Evolutionary conservation across 768 basidiomycete genomes (phyloP).

Genomic region (Strobilomyces echinocephalus): DNA sequence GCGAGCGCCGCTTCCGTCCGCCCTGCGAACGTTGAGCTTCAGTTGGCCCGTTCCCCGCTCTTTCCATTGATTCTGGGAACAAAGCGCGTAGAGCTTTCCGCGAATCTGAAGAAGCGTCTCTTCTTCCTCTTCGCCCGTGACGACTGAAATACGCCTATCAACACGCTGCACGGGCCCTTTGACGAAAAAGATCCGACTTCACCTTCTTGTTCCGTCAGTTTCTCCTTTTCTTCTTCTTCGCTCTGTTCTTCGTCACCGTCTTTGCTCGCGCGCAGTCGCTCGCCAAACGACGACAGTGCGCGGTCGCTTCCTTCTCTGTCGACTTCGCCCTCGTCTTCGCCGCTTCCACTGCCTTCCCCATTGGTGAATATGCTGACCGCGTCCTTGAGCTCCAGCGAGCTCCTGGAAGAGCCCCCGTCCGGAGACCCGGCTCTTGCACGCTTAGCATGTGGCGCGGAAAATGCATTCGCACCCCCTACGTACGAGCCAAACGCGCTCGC

Average conservation of each 20-base stretch:
- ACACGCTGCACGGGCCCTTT: background rate
- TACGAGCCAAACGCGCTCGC: slow-evolving; percentile 60
- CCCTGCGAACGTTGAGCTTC: slow-evolving; percentile 60
- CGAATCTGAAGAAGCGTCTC: slow-evolving; percentile 71
- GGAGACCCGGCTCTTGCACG: slow-evolving; percentile 52
- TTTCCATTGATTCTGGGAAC: slow-evolving; percentile 61
- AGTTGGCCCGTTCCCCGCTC: slow-evolving; percentile 71
- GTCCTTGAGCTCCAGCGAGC: slow-evolving; percentile 41
- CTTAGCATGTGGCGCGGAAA: slow-evolving; percentile 42
- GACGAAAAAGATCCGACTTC: slow-evolving; percentile 16
- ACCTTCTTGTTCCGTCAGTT: slow-evolving; percentile 68
- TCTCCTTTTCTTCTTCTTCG: slow-evolving; percentile 41
- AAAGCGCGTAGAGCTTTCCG: slow-evolving; percentile 66
- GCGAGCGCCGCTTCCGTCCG: slow-evolving; percentile 65
- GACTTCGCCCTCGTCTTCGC: slow-evolving; percentile 43
- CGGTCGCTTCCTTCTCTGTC: slow-evolving; percentile 30
- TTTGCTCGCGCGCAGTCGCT: slow-evolving; percentile 57
- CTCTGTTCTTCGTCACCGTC: slow-evolving; percentile 52
- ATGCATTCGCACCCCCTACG: slow-evolving; percentile 44
- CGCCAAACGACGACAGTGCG: slow-evolving; percentile 50
- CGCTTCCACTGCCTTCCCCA: slow-evolving; percentile 33
- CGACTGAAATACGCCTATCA: slow-evolving; percentile 37
- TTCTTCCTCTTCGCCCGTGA: slow-evolving; percentile 81
- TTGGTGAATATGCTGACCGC: slow-evolving; percentile 31
- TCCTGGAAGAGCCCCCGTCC: slow-evolving; percentile 36